Evolutionary conservation across 2,329 filamentous ascomycete species (phyloP), one percentile per base, ranked within the genome.

Genomic region (Pyrenophora graminea): DNA sequence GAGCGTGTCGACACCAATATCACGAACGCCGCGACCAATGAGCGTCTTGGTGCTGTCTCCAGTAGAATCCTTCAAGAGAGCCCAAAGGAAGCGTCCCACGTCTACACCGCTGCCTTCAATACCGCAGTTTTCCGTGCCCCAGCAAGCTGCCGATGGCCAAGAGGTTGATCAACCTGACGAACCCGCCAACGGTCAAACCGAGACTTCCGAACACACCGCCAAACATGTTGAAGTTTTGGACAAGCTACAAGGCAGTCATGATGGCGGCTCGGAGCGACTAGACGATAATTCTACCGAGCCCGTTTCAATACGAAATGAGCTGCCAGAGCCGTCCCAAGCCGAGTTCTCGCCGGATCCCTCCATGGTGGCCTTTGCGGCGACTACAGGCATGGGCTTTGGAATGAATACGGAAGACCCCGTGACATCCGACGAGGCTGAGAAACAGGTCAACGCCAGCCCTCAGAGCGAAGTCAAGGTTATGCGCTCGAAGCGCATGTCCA

Each of bases 401-500:
- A 64, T 66, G 55, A 59, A 60, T 38, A 51, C 59, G 13, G 58
- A 60, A 2, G 56, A 48, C 18, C 56, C 66, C 17, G 43, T 58
- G 13, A 59, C 60, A n/a, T 37, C 53, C 1, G 58, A 55, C 1
- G 58, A 66, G 43, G 48, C 51, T 6, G 59, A 61, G 4, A 67
- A 55, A 12, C 54, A 59, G 0, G 63, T 58, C 3, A 58, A 63
- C 23, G 55, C 49, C 6, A 58, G 43, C 25, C 61, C 68, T 25
- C 62, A 68, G 19, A 60, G 51, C 8, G 59, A 66, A 21, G 58
- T 65, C 4, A 65, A 68, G 40, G 69, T 73, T 1, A 47, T 73
- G 50, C 61, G 66, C 13, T 69, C 68, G 2, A 70, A 71, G 61
- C 53, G 71, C 15, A 66, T 73, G 67, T 73, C 71, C 1, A 67